Base-by-base conservation (phyloP, 1,139 yeast species). In the Geotrichum reessii region DNA sequence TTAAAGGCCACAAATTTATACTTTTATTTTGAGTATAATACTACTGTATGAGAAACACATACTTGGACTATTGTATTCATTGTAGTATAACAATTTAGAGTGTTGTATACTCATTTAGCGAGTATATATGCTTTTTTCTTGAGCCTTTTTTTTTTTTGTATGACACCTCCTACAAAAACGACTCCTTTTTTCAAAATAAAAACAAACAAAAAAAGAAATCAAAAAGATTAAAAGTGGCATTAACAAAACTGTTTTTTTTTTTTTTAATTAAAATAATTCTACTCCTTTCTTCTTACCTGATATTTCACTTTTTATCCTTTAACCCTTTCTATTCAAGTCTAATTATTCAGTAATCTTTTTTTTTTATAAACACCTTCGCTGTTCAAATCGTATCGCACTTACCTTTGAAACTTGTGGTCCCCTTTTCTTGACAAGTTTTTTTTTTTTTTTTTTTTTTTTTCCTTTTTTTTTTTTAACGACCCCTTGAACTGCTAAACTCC, bases 391-490 rank as follows among this genome's bases (percentile, higher is more conserved):
- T n/a, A 19, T 37, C 19, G 5, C n/a, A n/a, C 44, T 19, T 37
- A 17, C 19, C 21, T 47, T 19, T 47, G 21, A 47, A 47, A 12
- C 47, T 2, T 44, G 50, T 47, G 27, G 31, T 28, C 50, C 50
- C 31, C 50, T 47, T 25, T 25, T 14, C 33, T 25, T 24, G 14
- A 8, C 19, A 47, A 22, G 19, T 12, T 47, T 27, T 14, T 27
- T 27, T 52, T 46, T 27, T 22, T 27, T 19, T 42, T 49, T 46
- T n/a, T 44, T 19, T 19, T 52, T 52, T 37, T 46, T n/a, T 33
- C 51, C 42, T 49, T 37, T 12, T 40, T 22, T 33, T 17, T 51
- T 37, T 37, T 24, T 27, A 27, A 42, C 44, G 31, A 40, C 40
- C 47, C 54, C 44, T 37, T 37, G 44, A 37, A 37, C 44, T 37